These are phyloP conservation scores for Catenaria anguillulae DNA, from an alignment of 371 early-diverging fungal genomes.

Conservation along the genomic window DNA sequence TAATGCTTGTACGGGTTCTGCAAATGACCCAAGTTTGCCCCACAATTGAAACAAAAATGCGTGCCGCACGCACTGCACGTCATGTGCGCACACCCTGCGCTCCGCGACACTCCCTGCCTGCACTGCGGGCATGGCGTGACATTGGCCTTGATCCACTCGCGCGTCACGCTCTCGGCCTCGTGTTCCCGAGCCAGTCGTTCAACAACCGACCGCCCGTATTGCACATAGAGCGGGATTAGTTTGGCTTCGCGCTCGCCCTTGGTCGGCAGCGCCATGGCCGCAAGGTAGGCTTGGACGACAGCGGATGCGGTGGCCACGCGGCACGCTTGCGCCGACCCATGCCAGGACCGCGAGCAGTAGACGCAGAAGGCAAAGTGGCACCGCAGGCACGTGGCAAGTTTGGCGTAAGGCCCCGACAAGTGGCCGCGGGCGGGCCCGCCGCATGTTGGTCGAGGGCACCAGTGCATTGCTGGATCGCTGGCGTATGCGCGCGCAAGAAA, in stretches of 20 bases:
- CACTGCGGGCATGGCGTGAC: conserved; percentile 22
- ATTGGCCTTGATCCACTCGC: conserved; percentile 13
- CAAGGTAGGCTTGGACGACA: conserved; percentile 15
- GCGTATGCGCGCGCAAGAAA: conserved; percentile 14
- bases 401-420: conserved; percentile 13
- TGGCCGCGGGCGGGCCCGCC: conserved; percentile 15
- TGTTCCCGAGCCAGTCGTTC: conserved; percentile 13
- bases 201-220: conserved; percentile 20
- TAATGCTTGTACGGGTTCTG: too few species aligned
- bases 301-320: conserved; percentile 10
- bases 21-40: conserved; percentile 6
- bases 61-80: conserved; percentile 20
- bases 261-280: neutral
- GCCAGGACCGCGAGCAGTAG: conserved; percentile 24
- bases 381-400: conserved; percentile 19
- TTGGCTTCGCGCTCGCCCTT: neutral
- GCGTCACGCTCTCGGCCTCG: conserved; percentile 13
- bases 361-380: conserved; percentile 27
- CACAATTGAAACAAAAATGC: conserved; percentile 32
- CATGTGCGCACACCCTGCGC: conserved; percentile 24
- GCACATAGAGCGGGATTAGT: conserved; percentile 12
- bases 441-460: conserved; percentile 19
- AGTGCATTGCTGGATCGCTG: conserved; percentile 15
- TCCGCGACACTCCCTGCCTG: conserved; percentile 9
- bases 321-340: conserved; percentile 24